Evolutionary conservation across 148 eudicot genomes (phyloP).

Genomic region (Amaranthus hypochondriacus): DNA sequence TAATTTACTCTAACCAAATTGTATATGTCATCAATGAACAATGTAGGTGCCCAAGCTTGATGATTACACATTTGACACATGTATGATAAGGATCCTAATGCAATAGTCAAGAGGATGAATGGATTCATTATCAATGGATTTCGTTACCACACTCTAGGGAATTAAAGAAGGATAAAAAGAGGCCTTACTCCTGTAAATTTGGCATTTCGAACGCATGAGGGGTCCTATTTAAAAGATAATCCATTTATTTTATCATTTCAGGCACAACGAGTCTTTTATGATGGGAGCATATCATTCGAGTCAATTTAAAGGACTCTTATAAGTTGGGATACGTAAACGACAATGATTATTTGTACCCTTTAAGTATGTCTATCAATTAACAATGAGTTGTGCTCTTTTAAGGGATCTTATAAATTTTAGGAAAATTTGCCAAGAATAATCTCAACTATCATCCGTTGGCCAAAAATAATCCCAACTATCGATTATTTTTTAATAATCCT

Average conservation of each 20-base stretch:
- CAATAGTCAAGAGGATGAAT: not conserved
- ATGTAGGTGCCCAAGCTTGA: not conserved
- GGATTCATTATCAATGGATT: not conserved
- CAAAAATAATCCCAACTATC: too few species aligned
- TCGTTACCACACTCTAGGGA: not conserved
- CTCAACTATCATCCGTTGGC: too few species aligned
- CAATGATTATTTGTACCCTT: too few species aligned
- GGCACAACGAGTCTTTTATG: not conserved
- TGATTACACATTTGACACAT: too few species aligned
- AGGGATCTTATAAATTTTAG: too few species aligned
- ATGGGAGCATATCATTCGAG: not conserved
- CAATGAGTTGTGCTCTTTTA: too few species aligned
- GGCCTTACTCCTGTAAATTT: not conserved
- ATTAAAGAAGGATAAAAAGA: not conserved
- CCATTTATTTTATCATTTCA: not conserved
- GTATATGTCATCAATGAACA: not conserved
- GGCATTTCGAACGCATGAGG: not conserved
- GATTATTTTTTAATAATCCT: too few species aligned
- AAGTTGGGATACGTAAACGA: too few species aligned
- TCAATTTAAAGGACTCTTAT: not conserved
- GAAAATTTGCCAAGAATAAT: too few species aligned
- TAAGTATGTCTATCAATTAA: too few species aligned
- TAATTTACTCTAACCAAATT: not conserved
- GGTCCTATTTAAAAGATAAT: not conserved
- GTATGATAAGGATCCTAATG: not conserved